Percentiles rank a stretch among this genome's conserved stretches.
Evolutionary conservation across 2,329 filamentous ascomycete genomes (phyloP).

Genomic region (Pseudopithomyces maydicus): DNA sequence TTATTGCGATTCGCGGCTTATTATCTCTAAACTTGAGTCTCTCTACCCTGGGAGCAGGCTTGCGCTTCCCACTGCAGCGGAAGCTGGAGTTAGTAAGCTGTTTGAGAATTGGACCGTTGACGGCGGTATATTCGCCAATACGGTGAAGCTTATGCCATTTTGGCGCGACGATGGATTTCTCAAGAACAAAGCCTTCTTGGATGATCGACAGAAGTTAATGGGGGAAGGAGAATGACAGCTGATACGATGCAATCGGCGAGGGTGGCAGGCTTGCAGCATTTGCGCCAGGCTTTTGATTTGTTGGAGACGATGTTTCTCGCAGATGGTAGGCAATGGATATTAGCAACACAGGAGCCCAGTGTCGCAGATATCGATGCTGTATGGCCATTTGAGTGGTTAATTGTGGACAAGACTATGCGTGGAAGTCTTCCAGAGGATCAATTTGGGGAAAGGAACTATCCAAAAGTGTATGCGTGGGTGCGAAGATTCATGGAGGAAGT

Average conservation of each 20-base stretch:
- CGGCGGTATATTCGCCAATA: slow-evolving; percentile 60
- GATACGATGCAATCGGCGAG: slow-evolving; percentile 49
- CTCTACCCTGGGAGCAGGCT: slow-evolving; percentile 22
- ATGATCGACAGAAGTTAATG: slow-evolving; percentile 58
- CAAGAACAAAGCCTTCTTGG: slow-evolving; percentile 62
- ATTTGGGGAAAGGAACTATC: slow-evolving; percentile 60
- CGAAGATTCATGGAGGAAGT: slow-evolving; percentile 61
- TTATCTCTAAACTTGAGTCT: slow-evolving; percentile 36
- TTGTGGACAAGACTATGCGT: slow-evolving; percentile 50
- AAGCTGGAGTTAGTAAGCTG: slow-evolving; percentile 58
- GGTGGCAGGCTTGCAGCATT: slow-evolving; percentile 61
- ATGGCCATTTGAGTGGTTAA: slow-evolving; percentile 72
- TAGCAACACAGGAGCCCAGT: slow-evolving; percentile 57
- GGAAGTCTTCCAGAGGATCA: slow-evolving; percentile 58
- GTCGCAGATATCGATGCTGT: slow-evolving; percentile 72
- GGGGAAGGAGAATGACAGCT: slow-evolving; percentile 45
- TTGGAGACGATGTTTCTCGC: slow-evolving; percentile 67
- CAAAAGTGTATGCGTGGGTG: slow-evolving; percentile 69
- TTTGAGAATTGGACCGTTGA: slow-evolving; percentile 63
- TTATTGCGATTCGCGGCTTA: slow-evolving; percentile 39
- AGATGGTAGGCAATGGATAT: slow-evolving; percentile 70
- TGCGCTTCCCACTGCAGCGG: slow-evolving; percentile 30
- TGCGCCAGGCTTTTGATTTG: slow-evolving; percentile 60
- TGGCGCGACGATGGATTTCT: slow-evolving; percentile 59
- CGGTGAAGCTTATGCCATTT: slow-evolving; percentile 62